These are phyloP conservation scores for Euphrasia arctica DNA, from an alignment of 305 asterid species.

Conservation along the genomic window DNA sequence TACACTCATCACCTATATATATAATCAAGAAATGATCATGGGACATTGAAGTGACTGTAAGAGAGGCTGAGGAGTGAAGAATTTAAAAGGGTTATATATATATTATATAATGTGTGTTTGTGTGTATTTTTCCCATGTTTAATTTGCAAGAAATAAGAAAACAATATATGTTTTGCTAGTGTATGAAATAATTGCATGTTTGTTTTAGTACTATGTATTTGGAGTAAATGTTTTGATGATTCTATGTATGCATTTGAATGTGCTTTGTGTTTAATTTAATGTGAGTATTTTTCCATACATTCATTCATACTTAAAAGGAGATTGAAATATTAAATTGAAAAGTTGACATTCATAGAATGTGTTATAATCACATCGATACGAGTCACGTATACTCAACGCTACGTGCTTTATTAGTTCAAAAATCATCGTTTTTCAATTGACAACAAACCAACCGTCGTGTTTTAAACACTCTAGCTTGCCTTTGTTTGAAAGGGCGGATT, in stretches of 20 bases:
- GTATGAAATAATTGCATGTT: slow-evolving; percentile 12
- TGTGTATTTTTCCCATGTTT: neutral
- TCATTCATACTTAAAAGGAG: too few relatives aligned
- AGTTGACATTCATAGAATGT: neutral
- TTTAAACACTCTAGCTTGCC: too few relatives aligned
- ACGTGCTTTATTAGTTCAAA: neutral
- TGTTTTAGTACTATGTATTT: neutral
- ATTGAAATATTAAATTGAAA: too few relatives aligned
- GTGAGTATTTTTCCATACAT: too few relatives aligned
- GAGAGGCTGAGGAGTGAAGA: slow-evolving; percentile 20
- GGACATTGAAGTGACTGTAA: slow-evolving; percentile 11
- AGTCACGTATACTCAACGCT: too few relatives aligned
- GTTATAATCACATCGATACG: neutral
- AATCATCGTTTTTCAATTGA: neutral
- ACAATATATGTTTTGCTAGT: slow-evolving; percentile 8
- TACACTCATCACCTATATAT: neutral
- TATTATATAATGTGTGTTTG: neutral
- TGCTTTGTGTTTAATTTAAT: neutral
- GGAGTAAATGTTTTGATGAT: neutral
- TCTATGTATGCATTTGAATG: slow-evolving; percentile 4
- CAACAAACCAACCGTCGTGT: too few relatives aligned
- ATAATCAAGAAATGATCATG: neutral
- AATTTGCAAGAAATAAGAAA: neutral
- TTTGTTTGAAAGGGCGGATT: too few relatives aligned
- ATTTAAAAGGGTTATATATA: neutral